Conservation (phyloP, 2,329 filamentous ascomycete species). For the Microdochium paspali region DNA sequence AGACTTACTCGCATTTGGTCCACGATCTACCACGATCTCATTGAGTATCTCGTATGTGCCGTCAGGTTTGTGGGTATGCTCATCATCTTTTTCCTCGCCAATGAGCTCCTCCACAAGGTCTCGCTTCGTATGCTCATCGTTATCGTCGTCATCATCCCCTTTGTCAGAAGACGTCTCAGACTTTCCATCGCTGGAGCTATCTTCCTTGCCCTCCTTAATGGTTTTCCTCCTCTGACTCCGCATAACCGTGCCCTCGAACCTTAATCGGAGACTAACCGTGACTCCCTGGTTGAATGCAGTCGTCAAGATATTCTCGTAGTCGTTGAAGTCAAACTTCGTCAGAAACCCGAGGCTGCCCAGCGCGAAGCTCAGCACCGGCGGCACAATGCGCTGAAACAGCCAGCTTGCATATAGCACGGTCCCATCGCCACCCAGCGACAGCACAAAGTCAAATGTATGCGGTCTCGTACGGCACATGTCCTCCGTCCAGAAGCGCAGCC, state of each 20-base stretch:
- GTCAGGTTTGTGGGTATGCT: slow-evolving; percentile 76
- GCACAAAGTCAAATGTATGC: slow-evolving; percentile 86
- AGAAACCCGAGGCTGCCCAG: slow-evolving; percentile 89
- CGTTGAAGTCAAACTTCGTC: slow-evolving; percentile 88
- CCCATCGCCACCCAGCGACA: slow-evolving; percentile 91
- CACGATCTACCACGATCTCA: slow-evolving; percentile 91
- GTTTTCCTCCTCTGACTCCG: slow-evolving; percentile 47
- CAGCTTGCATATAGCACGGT: slow-evolving; percentile 94
- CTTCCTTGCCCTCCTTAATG: slow-evolving; percentile 6
- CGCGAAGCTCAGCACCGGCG: slow-evolving; percentile 84
- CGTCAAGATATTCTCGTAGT: slow-evolving; percentile 59
- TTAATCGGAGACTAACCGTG: slow-evolving; percentile 74
- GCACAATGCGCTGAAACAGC: slow-evolving; percentile 92
- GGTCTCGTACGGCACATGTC: slow-evolving; percentile 68
- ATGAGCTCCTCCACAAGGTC: slow-evolving; percentile 87
- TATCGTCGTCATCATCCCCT: slow-evolving; percentile 23
- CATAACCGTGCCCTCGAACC: slow-evolving; percentile 94
- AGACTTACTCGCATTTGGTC: slow-evolving; percentile 76
- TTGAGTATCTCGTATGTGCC: slow-evolving; percentile 86
- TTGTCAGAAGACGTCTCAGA: slow-evolving; percentile 2
- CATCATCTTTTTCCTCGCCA: slow-evolving; percentile 74
- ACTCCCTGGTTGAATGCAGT: slow-evolving; percentile 74
- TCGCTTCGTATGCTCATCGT: slow-evolving; percentile 30
- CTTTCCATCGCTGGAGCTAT: slow-evolving; percentile 7
- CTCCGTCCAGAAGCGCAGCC: slow-evolving; percentile 77